Evolutionary conservation across 805 yeast genomes (phyloP).

Genomic region (Nakazawaea wyomingensis): DNA sequence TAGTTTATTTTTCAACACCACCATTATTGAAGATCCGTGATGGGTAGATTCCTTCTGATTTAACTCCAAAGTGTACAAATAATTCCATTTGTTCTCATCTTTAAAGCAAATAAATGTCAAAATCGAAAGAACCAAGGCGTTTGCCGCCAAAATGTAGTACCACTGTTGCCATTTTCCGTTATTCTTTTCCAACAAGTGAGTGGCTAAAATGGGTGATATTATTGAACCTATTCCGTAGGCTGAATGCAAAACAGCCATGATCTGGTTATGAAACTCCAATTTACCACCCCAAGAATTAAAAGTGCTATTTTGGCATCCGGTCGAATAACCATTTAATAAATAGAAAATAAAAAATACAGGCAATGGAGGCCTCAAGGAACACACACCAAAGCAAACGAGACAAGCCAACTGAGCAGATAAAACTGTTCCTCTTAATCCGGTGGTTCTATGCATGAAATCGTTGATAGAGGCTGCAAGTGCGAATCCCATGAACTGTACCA

Average conservation of each 20-base stretch:
- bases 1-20: conserved; percentile 26
- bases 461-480: conserved; percentile 45
- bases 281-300: conserved; percentile 49
- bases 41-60: conserved; percentile 5
- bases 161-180: conserved; percentile 31
- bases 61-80: conserved; percentile 24
- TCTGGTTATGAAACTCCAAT: conserved; percentile 41
- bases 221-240: conserved; percentile 51
- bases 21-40: conserved; percentile 15
- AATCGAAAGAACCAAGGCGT: conserved; percentile 20
- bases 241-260: conserved; percentile 48
- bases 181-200: conserved; percentile 34
- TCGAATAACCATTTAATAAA: conserved; percentile 45
- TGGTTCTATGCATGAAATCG: conserved; percentile 32
- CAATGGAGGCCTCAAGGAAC: conserved; percentile 37
- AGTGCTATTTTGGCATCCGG: conserved; percentile 52
- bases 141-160: conserved; percentile 26
- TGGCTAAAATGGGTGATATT: conserved; percentile 42
- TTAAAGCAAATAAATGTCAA: conserved; percentile 23
- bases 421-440: conserved; percentile 49
- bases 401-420: conserved; percentile 27
- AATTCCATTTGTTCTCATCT: conserved; percentile 39
- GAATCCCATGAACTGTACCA: conserved; percentile 54
- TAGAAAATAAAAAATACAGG: conserved; percentile 33
- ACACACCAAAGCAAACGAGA: conserved; percentile 27